phyloP scores from a whole-genome alignment of 2,329 filamentous ascomycete genomes.

The Colletotrichum spinosum region DNA sequence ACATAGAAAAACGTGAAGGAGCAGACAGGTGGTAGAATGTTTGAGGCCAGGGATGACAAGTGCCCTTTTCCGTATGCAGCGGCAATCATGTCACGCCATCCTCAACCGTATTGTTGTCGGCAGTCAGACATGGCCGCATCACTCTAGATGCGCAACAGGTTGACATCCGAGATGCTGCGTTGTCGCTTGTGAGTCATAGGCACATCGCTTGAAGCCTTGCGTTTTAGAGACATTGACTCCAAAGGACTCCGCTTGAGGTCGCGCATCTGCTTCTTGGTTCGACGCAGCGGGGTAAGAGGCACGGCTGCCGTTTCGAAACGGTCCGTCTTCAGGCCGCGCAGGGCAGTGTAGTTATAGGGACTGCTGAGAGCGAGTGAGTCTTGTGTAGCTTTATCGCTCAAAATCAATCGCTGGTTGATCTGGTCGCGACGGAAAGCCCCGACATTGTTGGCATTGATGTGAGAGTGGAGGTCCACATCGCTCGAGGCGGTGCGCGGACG shows the following conservation, averaged over 20 bases:
- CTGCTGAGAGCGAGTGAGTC: slow-evolving; percentile 73
- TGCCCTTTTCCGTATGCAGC: slow-evolving; percentile 33
- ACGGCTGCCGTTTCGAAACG: slow-evolving; percentile 74
- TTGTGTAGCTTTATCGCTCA: slow-evolving; percentile 70
- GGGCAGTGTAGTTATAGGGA: slow-evolving; percentile 69
- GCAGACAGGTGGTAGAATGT: slow-evolving; percentile 5
- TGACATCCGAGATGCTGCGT: slow-evolving; percentile 69
- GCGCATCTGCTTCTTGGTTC: slow-evolving; percentile 62
- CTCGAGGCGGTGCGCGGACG: slow-evolving; percentile 61
- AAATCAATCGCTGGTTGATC: slow-evolving; percentile 70
- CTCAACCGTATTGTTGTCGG: slow-evolving; percentile 53
- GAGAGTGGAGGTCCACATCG: slow-evolving; percentile 64
- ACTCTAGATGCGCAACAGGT: slow-evolving; percentile 57
- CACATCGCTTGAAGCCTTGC: slow-evolving; percentile 63
- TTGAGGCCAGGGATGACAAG: slow-evolving; percentile 57
- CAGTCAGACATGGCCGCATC: slow-evolving; percentile 25
- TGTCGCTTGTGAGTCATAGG: slow-evolving; percentile 64
- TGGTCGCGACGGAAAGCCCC: slow-evolving; percentile 81
- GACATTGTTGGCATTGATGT: slow-evolving; percentile 74
- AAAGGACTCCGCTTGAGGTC: slow-evolving; percentile 63
- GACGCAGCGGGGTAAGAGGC: slow-evolving; percentile 75
- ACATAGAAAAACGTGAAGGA: slow-evolving; percentile 38
- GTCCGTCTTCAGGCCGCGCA: slow-evolving; percentile 73
- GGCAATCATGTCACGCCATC: slow-evolving; percentile 54
- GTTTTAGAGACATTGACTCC: slow-evolving; percentile 61